Percentiles rank a stretch among this genome's conserved stretches.
Evolutionary conservation across 228 moss, liverwort and hornwort genomes (phyloP).

Genomic region (Sphagnum magellanicum): DNA sequence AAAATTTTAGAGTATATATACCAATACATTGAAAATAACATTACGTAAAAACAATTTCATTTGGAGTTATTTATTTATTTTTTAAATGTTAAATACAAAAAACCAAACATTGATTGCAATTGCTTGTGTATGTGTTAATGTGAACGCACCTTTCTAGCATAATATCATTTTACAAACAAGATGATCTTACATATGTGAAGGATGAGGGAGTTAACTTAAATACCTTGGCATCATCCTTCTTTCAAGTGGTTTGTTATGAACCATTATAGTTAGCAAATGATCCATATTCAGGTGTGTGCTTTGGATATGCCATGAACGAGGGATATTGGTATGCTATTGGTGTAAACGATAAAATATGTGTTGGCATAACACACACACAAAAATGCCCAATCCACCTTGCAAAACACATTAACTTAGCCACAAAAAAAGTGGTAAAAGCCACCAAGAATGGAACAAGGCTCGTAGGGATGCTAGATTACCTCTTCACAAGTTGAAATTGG

Average conservation of each 20-base stretch:
- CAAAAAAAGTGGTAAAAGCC: background rate
- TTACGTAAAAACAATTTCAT: too few species aligned
- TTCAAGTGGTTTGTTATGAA: background rate
- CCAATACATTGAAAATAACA: too few species aligned
- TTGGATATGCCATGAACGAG: background rate
- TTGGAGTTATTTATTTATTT: too few species aligned
- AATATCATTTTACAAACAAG: background rate
- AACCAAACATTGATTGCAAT: too few species aligned
- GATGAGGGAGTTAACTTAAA: background rate
- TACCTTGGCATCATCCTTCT: background rate
- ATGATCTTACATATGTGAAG: background rate
- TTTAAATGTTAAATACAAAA: too few species aligned
- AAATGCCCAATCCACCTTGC: background rate
- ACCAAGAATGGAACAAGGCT: background rate
- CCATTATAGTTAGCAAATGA: background rate
- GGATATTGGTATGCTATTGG: background rate
- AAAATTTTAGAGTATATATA: too few species aligned
- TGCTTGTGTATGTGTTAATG: too few species aligned
- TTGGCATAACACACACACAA: background rate
- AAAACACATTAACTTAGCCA: background rate
- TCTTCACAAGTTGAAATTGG: background rate
- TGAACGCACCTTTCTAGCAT: too few species aligned
- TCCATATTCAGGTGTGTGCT: background rate
- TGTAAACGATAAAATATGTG: background rate
- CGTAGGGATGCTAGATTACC: background rate